Base-by-base conservation (phyloP, 1,139 yeast genomes). In the Protomyces inouyei region DNA sequence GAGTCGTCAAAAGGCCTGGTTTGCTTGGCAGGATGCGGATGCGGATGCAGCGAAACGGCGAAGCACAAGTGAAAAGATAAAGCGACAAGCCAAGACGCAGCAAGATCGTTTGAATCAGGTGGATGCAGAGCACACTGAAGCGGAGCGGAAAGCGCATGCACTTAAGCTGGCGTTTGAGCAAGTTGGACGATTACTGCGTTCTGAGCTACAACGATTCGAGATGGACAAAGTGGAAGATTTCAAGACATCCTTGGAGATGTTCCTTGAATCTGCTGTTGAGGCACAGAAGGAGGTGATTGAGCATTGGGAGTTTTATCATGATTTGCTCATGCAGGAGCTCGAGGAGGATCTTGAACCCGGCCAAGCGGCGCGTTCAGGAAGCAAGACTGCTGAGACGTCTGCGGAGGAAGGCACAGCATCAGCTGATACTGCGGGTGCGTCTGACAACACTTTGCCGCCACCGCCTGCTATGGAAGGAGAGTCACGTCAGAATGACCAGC, bases 181-280 rank as follows among this genome's bases (percentile, higher is more conserved):
- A 12, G 81, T 88, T 21, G 84, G 88, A 65, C 81, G 80, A 32
- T 83, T 83, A 12, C 88, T 93, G 61, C 86, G 84, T 71, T 74
- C 75, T 51, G 97, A 93, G 72, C 76, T 93, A 59, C 83, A 81
- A 25, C 73, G 78, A 48, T 89, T 92, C 73, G 96, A 90, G 73
- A 78, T 79, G 56, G 95, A 86, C 65, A 88, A 87, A 72, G 83
- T 91, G 57, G 85, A 83, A 57, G 98, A 93, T 72, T 91, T 95
- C 75, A 83, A 97, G 72, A 88, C 89, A 72, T 83, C 92, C 68
- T 90, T 93, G 66, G 99, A 93, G 76, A 86, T 92, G 25, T 92
- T 85, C 71, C 82, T 95, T 72, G 98, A 95, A 75, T 85, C 95
- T 66, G 85, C 95, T 28, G 88, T 92, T 60, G 98, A 93, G 76